Base-by-base conservation (phyloP, 2,329 filamentous ascomycete species). In the Diplodia corticola region DNA sequence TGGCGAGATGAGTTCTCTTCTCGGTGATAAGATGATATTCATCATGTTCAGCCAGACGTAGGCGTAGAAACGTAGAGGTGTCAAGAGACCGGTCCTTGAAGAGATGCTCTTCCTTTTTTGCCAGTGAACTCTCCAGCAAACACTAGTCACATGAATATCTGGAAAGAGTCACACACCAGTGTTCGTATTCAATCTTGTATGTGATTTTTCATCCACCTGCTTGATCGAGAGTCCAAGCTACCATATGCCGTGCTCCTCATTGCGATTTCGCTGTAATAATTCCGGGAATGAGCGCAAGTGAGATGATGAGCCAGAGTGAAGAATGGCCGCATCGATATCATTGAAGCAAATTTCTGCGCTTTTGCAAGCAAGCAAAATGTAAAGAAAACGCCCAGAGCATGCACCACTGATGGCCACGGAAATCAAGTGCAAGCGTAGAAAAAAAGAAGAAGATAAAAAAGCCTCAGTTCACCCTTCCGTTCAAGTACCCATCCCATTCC, bases 321-420 rank as follows among this genome's bases (percentile, higher is more conserved):
- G 22, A 49, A 26, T n/a, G 57, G 33, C 28, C 12, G 57, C n/a
- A 35, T 28, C 44, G 9, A 61, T 13, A 49, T 26, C 37, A 3
- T 44, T 30, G 17, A 35, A 24, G 33, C 28, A 35, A 35, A 61
- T n/a, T 49, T 35, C 40, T 44, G 26, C 57, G 35, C 57, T 26
- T 61, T n/a, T 48, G 51, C 44, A 60, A 26, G 22, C 6, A 46
- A 28, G 55, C 17, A 22, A 35, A 61, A 49, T 35, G 48, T 24
- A 49, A 60, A 48, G 44, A 33, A 20, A 49, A 61, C 57, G 57
- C 57, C 57, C 57, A 46, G 20, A 24, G 30, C 57, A 61, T 61
- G 40, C 57, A 61, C 44, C 15, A 33, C 10, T 33, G 9, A 33
- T 44, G 7, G n/a, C 51, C 17, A 20, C 17, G 13, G 10, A 33